Base-by-base conservation (phyloP, 2,329 filamentous ascomycete species). In the Talaromyces sp. region DNA sequence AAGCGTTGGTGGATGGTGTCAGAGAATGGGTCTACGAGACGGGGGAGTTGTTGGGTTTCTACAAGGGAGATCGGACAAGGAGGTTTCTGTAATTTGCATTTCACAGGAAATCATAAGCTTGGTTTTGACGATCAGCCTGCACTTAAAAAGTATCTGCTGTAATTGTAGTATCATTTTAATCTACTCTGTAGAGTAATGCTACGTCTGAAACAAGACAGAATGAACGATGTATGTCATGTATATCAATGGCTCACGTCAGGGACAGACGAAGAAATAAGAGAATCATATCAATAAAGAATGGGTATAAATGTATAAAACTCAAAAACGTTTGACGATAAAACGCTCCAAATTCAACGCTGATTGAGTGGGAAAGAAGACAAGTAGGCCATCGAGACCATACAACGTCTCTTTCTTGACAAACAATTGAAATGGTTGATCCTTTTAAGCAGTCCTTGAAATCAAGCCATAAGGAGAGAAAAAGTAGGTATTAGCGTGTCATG, bases 21-120 rank as follows among this genome's bases (percentile, higher is more conserved):
- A 78, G 81, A 64, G 83, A 86, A 37, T 88, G 85, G 85, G 79
- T 85, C 8, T 80, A 80, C 1, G 86, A 88, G 71, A 87, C 82
- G 25, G 85, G 85, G 2, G 83, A 87, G 69, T 71, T 86, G 31
- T 81, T 88, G 81, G 86, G 86, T 0, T 77, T 87, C 44, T 86
- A 85, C 84, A 83, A 80, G 67, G 84, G 83, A 2, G 84, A 87
- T 64, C 80, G 79, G 66, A 82, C 82, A 56, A 81, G 82, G 68
- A 68, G 76, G 54, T 78, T 80, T 64, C 37, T 57, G 35, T 57
- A 57, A 57, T 42, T n/a, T 11, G 37, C 21, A 42, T 39, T 40
- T 12, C 21, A 5, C 6, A 57, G 14, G 6, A n/a, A 31, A 42
- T 39, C 40, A 42, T 42, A 35, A 28, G 6, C 39, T 37, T 18